Evolutionary conservation across 2,329 filamentous ascomycete species (phyloP).

Genomic region (Paraphaeosphaeria minitans): DNA sequence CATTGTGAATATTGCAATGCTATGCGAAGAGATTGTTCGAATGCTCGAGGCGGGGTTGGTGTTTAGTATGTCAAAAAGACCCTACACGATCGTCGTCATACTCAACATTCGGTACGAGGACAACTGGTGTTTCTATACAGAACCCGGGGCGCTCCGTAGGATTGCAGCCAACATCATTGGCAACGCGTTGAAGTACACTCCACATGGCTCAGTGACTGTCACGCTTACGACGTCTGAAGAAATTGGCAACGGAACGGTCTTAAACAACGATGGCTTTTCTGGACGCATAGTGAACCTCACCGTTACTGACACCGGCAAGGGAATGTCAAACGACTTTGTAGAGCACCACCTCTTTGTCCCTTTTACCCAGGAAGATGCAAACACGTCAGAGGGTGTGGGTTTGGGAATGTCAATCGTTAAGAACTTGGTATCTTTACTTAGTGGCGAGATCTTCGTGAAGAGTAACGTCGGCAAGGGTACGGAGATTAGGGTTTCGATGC

Average conservation of each 20-base stretch:
- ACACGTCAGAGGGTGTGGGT: conserved; percentile 36
- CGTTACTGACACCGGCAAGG: conserved; percentile 37
- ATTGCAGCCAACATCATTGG: conserved; percentile 13
- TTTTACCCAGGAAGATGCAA: conserved; percentile 40
- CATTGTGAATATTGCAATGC: conserved; percentile 5
- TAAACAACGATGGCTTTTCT: no score
- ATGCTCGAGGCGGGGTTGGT: conserved; percentile 6
- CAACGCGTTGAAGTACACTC: conserved; percentile 15
- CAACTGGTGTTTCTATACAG: conserved; percentile 12
- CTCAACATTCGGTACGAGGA: conserved; percentile 10
- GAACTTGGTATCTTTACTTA: conserved; percentile 31
- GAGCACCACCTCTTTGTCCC: conserved; percentile 37
- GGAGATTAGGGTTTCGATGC: neutral
- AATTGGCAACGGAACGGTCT: neutral
- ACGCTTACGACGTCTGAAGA: neutral
- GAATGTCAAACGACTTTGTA: conserved; percentile 39
- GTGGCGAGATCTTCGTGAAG: conserved; percentile 30
- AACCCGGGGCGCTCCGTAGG: conserved; percentile 13
- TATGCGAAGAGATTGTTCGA: no score
- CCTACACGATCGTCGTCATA: conserved; percentile 9
- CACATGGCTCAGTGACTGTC: conserved; percentile 9
- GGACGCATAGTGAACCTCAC: no score
- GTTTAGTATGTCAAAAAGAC: no score
- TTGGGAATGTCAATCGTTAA: conserved; percentile 44
- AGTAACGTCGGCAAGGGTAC: conserved; percentile 28